Percentiles rank a stretch among this genome's conserved stretches.
phyloP scores from a whole-genome alignment of 352 stramenopile species.

The Phytophthora niederhauseri region DNA sequence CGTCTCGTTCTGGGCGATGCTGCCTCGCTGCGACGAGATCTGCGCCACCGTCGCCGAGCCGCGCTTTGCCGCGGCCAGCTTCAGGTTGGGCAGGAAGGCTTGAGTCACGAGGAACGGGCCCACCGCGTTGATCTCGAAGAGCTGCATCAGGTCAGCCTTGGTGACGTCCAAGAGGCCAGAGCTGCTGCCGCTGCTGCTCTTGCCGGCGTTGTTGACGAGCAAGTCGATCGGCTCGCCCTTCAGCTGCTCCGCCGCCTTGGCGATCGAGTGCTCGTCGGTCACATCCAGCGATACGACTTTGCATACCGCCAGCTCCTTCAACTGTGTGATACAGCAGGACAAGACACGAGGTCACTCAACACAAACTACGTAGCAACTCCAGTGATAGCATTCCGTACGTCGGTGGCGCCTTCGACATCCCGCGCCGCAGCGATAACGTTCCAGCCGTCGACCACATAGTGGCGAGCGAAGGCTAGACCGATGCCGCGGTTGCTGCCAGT shows the following conservation, averaged over 20 bases:
- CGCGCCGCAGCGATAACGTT: conserved; percentile 57
- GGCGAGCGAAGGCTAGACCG: conserved; percentile 51
- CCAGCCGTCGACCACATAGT: conserved; percentile 52
- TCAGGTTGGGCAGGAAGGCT: conserved; percentile 52
- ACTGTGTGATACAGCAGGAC: conserved; percentile 9
- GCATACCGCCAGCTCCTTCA: conserved; percentile 26
- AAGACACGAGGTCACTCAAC: not conserved
- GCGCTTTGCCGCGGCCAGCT: conserved; percentile 33
- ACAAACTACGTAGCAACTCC: not conserved
- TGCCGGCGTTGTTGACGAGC: conserved; percentile 68
- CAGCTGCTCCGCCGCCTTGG: conserved; percentile 39
- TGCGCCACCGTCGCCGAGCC: conserved; percentile 49
- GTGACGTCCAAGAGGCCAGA: conserved; percentile 27
- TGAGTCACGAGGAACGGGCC: conserved; percentile 62
- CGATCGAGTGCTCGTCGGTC: conserved; percentile 45
- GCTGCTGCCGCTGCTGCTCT: conserved; percentile 39
- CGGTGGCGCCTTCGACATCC: conserved; percentile 39
- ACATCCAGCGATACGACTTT: conserved; percentile 41
- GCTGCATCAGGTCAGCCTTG: conserved; percentile 52
- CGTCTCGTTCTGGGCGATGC: conserved; percentile 42
- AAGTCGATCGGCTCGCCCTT: conserved; percentile 57
- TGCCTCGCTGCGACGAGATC: conserved; percentile 53
- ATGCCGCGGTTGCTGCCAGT: conserved; percentile 68
- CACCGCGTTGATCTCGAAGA: conserved; percentile 68
- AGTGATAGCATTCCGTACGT: conserved; percentile 28